Evolutionary conservation across 1,139 yeast species (phyloP), one percentile per base, ranked within the genome.

Genomic region (Pichia sp.): DNA sequence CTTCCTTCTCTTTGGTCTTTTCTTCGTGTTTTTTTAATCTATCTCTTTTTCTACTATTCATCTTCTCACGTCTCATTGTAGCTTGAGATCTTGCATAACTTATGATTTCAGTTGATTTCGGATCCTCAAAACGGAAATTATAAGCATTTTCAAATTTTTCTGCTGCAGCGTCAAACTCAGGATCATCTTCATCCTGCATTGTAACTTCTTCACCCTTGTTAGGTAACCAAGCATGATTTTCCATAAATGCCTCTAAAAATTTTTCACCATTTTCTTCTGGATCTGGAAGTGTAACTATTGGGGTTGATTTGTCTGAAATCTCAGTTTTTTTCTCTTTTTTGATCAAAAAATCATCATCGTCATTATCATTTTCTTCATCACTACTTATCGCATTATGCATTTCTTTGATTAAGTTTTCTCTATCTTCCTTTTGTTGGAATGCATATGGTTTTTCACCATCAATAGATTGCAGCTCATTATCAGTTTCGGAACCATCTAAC

Each of bases 51-150:
- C 98, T 78, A 23, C 85, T 66, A 54, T 81, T 80, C 48, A 83
- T 75, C 42, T 80, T 81, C 24, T 82, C 78, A 61, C 98, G 76
- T 67, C 98, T 80, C 58, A 89, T 72, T 0, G 97, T 87, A 27
- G 95, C 95, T 62, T 89, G 96, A 52, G 76, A 85, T 74, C 99
- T 87, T 4, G 98, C 97, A 68, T 92, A 94, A n/a, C 96, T 82
- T 30, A 89, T 83, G 63, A 94, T 87, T 59, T 92, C 97, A 0
- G 92, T 87, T 9, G 96, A 76, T 54, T 80, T 80, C 12, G 95
- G 87, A 57, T 92, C 97, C 65, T 94, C 98, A 61, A 78, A 92
- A 62, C 98, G 77, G 72, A 90, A 90, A 59, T 94, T 94, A 67
- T 90, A 92, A 0, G 95, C 97, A 50, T 79, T 78, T 65, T 94